Percentiles rank a stretch among this genome's conserved stretches.
These are phyloP conservation scores for Crithidia acanthocephali DNA, from an alignment of 208 protist genomes.

Conservation along the genomic window DNA sequence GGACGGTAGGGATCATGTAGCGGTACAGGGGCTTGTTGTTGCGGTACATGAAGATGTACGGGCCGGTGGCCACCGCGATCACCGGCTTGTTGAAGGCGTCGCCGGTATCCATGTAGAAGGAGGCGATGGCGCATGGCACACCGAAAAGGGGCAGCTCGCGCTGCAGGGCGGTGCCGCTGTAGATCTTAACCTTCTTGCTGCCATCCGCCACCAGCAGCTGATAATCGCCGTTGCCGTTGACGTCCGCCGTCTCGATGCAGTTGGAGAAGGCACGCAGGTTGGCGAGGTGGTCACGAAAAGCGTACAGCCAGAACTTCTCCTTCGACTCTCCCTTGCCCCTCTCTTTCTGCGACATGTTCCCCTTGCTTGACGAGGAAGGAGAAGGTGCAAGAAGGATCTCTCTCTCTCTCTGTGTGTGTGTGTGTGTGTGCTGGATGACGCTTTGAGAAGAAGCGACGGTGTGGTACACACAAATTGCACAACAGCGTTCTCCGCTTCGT, in stretches of 20 bases:
- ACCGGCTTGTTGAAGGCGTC: slow-evolving; percentile 60
- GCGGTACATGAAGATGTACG: slow-evolving; percentile 93
- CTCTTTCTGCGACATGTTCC: slow-evolving; percentile 1
- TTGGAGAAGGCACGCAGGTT: slow-evolving; percentile 72
- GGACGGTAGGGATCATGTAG: slow-evolving; percentile 79
- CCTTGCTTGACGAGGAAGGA: no score
- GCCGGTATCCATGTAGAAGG: slow-evolving; percentile 80
- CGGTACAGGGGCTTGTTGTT: slow-evolving; percentile 93
- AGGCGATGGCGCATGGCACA: slow-evolving; percentile 84
- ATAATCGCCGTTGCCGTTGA: slow-evolving; percentile 93
- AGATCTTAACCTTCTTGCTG: slow-evolving; percentile 83
- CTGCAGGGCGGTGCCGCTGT: slow-evolving; percentile 80
- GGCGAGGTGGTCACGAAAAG: slow-evolving; percentile 91
- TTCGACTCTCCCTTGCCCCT: slow-evolving; percentile 14
- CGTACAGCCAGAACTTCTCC: slow-evolving; percentile 90
- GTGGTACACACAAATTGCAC: no score
- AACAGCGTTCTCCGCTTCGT: no score
- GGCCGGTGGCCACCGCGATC: slow-evolving; percentile 88
- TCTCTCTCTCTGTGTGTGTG: no score
- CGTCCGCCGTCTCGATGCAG: slow-evolving; percentile 84
- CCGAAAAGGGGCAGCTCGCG: slow-evolving; percentile 81
- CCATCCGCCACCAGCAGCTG: slow-evolving; percentile 93
- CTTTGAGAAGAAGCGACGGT: no score
- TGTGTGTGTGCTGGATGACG: no score
- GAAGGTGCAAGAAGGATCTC: no score